Evolutionary conservation across 2,329 filamentous ascomycete species (phyloP), one percentile per base, ranked within the genome.

Genomic region (Fusarium sp.): DNA sequence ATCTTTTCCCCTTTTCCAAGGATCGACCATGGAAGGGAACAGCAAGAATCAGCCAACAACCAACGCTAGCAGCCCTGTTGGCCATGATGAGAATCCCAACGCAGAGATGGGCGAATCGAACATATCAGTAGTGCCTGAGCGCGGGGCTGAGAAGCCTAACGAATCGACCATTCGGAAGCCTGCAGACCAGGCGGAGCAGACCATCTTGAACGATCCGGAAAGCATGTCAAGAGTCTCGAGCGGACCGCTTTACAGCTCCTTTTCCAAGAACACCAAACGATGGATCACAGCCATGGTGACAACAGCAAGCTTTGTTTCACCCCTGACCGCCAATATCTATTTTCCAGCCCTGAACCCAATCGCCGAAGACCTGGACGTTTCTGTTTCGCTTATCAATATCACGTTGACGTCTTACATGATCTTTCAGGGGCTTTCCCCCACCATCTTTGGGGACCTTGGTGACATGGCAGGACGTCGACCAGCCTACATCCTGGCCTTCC

Each of bases 321-420:
- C 89, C 3, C 86, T 89, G 80, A 89, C 88, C 1, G 89, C 89
- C 69, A 91, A 90, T 74, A 88, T 92, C 56, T 90, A 87, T 76
- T 85, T 85, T 59, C 85, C 85, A 3, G 84, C 84, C 4, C 73
- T 86, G 31, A 82, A 82, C 35, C 78, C 82, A 10, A 80, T 87
- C 29, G 79, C 85, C 14, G 64, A 79, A 13, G 84, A 85, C 63
- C 77, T 87, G 2, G 66, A 78, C 20, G 84, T 87, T 50, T 81
- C 81, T 11, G 73, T 82, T 10, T 78, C 80, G 10, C 78, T 86
- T 37, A 80, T 88, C 73, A 88, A 88, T 76, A 77, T 89, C 61
- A 86, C 86, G 9, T 78, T 89, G 45, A 91, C 90, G 5, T 89
- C 89, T 1, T 92, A 89, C 77, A 89, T 91, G 88, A 86, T 93